Evolutionary conservation across 2,329 filamentous ascomycete genomes (phyloP), one percentile per base, ranked within the genome.

Genomic region (Akanthomyces lecanii): DNA sequence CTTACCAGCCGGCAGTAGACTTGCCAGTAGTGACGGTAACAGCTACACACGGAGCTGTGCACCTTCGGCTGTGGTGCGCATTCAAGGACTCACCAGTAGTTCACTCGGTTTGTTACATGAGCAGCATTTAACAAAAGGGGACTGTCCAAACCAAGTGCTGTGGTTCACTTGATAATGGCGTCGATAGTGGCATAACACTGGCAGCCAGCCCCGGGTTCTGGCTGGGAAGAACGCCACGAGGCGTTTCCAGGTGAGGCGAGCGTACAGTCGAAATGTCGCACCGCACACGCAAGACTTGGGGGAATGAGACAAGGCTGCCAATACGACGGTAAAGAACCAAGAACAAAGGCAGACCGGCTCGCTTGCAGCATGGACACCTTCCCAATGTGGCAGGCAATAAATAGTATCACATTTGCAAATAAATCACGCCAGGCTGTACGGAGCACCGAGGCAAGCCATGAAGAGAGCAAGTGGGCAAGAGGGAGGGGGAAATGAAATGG

Each of bases 201-300:
- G 14, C 36, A 21, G 21, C 14, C 47, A 52, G 47, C 36, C 57
- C 30, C 16, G 47, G 38, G 25, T 16, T 38, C 12, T 8, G 11
- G 38, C 45, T 14, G 28, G 42, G 38, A 30, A 30, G 4, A 54
- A 54, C 59, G 59, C 59, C 59, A 61, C 59, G 10, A 21, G 50
- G 50, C 50, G 50, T 52, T 54, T 54, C 59, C 50, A 54, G 59
- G 59, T 61, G 59, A 61, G 59, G 58, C 58, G 58, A 60, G 42
- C 47, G 25, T 44, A 30, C 36, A 23, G 47, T 16, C 6, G 44
- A 45, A 48, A 42, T 44, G 56, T 61, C 25, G 48, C 33, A 60
- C 33, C 5, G 25, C 23, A 33, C 36, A 28, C 48, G n/a, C 50
- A 45, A 48, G 38, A 33, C 38, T 18, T 52, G 25, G 23, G 25